Evolutionary conservation across 495 filamentous ascomycete species (phyloP), one percentile per base, ranked within the genome.

Genomic region (Podospora conica): DNA sequence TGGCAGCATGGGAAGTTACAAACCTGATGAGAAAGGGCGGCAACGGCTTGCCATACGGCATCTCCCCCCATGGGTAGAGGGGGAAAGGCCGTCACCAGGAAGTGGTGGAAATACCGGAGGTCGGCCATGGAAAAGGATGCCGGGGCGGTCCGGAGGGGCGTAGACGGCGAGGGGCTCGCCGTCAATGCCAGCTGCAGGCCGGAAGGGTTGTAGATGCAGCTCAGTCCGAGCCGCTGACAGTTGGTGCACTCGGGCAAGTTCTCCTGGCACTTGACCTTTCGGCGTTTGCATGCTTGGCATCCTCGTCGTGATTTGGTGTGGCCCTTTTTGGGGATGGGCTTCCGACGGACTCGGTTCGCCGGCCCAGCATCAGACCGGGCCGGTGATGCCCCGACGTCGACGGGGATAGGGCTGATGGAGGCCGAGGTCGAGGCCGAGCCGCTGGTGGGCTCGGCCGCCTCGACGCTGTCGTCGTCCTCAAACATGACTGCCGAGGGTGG

Each of bases 221-320:
- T 54, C 53, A 87, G 66, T 3, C 79, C 81, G 24, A 82, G 76
- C 59, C 80, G 78, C n/a, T 69, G 69, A 73, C 85, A 87, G 75
- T 85, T 78, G 60, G 74, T 65, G 71, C 85, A 86, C 28, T 77
- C 70, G 25, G 85, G 84, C 4, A 70, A 74, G 21, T 74, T 80
- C 69, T 86, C 84, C 59, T 81, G 80, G 71, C 84, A 86, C 70
- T 82, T 87, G 66, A 87, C 84, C 68, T 78, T 82, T n/a, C 84
- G 72, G 3, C 73, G 70, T 68, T 87, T 87, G 78, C 85, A 87
- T 71, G 79, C 81, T 65, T 78, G 78, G 69, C 85, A 87, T 3
- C 85, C 85, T 9, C 76, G 74, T 8, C 85, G 76, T 8, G 84
- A 86, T 66, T 87, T 86, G 57, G 77, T 85, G 73, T 85, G 83